phyloP scores from a whole-genome alignment of 1,284 basidiomycete genomes.

The Cutaneotrichosporon cutaneum region DNA sequence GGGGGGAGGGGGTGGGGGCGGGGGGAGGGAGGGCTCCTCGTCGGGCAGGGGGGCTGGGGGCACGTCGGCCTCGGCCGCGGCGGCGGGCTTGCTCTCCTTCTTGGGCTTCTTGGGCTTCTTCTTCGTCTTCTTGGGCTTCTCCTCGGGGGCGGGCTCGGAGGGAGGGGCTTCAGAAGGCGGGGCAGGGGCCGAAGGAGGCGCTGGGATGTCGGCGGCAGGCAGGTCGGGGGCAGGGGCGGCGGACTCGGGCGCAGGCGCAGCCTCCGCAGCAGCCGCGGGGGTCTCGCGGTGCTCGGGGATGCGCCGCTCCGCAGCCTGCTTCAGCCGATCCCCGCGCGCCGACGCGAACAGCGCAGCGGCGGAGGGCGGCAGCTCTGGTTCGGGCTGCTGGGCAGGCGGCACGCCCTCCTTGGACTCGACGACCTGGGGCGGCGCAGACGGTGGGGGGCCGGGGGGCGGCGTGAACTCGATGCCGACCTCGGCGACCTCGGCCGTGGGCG shows the following conservation, averaged over 20 bases:
- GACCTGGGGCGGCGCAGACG: neutral
- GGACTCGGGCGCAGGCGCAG: neutral
- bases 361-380: neutral
- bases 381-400: neutral
- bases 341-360: slow-evolving; percentile 5
- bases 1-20: slow-evolving; percentile 19
- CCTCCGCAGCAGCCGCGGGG: neutral
- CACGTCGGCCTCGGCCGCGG: neutral
- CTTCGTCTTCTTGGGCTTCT: neutral
- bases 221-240: neutral
- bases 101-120: neutral
- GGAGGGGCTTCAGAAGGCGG: neutral
- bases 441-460: neutral
- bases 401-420: neutral
- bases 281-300: neutral
- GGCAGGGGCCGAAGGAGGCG: too few species aligned
- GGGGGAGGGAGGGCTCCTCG: slow-evolving; percentile 1
- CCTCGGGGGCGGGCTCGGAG: neutral
- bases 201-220: too few species aligned
- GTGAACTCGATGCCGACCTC: slow-evolving; percentile 47
- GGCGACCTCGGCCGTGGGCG: slow-evolving; percentile 39
- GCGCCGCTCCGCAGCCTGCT: slow-evolving; percentile 3
- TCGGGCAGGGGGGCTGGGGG: slow-evolving; percentile 17
- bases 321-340: neutral
- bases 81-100: neutral